Percentiles rank a stretch among this genome's conserved stretches.
phyloP scores from a whole-genome alignment of 108 stramenopile genomes.

The Skeletonema menzelii region DNA sequence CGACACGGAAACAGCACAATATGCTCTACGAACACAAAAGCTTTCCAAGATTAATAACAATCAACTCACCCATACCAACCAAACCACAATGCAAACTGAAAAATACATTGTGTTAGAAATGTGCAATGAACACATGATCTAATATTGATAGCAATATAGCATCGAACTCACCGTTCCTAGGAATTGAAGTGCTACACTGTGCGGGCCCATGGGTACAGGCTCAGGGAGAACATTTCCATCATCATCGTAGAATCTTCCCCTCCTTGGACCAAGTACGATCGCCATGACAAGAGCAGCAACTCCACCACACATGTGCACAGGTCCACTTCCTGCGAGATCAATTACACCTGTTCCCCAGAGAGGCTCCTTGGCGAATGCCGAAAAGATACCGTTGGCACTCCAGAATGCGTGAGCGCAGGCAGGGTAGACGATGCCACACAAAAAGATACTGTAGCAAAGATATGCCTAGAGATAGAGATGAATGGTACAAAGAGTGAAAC shows the following conservation, averaged over 20 bases:
- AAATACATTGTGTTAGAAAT: too few species aligned
- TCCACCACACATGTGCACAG: conserved; percentile 73
- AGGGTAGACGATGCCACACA: conserved; percentile 71
- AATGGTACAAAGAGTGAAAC: too few species aligned
- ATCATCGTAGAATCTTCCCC: conserved; percentile 81
- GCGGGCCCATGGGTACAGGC: conserved; percentile 74
- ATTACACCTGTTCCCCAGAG: conserved; percentile 64
- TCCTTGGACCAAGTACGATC: conserved; percentile 66
- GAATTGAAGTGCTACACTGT: conserved; percentile 72
- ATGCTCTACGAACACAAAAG: too few species aligned
- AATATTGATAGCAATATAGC: too few species aligned
- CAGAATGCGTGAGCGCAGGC: conserved; percentile 52
- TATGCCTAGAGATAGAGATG: conserved; percentile 33
- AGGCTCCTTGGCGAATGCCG: conserved; percentile 49
- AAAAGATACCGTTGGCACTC: conserved; percentile 48
- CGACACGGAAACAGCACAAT: too few species aligned
- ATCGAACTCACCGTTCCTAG: conserved; percentile 50
- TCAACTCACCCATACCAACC: conserved; percentile 53
- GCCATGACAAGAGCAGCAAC: conserved; percentile 58
- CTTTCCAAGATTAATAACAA: too few species aligned
- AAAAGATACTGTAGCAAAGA: conserved; percentile 57
- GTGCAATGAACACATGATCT: too few species aligned
- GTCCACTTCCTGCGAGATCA: conserved; percentile 84
- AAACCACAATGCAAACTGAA: conserved; percentile 94
- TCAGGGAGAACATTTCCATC: conserved; percentile 58